These are phyloP conservation scores for Penicillium simplicissimum DNA, from an alignment of 495 filamentous ascomycete species.

Conservation along the genomic window DNA sequence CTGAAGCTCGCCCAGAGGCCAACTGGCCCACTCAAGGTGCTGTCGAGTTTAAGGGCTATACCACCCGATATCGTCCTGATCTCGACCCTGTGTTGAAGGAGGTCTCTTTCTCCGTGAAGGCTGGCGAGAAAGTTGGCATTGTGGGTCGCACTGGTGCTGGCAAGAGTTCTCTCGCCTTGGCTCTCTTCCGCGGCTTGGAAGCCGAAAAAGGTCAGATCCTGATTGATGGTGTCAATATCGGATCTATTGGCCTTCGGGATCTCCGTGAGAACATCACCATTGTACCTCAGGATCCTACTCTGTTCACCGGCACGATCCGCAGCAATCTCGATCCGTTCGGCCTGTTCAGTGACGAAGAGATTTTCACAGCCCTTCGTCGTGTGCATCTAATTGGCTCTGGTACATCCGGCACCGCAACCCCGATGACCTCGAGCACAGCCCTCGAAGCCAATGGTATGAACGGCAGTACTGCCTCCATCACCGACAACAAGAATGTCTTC, in stretches of 20 bases:
- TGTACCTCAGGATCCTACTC: constrained; percentile 95
- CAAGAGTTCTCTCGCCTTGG: constrained; percentile 93
- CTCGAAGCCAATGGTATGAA: constrained; percentile 46
- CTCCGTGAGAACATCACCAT: constrained; percentile 94
- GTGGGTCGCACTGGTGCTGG: constrained; percentile 96
- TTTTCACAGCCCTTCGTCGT: constrained; percentile 83
- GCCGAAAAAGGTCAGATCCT: constrained; percentile 87
- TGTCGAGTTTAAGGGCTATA: constrained; percentile 85
- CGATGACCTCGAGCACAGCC: constrained; percentile 39
- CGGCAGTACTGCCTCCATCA: constrained; percentile 32
- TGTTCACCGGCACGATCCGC: constrained; percentile 94
- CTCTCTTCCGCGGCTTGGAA: constrained; percentile 96
- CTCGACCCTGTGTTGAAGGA: constrained; percentile 82
- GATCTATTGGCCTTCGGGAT: constrained; percentile 84
- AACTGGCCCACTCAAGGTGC: constrained; percentile 86
- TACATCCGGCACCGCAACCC: constrained; percentile 48
- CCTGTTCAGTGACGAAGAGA: constrained; percentile 86
- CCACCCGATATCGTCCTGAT: constrained; percentile 84
- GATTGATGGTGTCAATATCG: constrained; percentile 88
- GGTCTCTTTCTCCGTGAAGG: constrained; percentile 81
- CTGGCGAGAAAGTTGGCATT: constrained; percentile 92
- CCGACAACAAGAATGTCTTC: constrained; percentile 92
- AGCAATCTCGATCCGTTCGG: constrained; percentile 95
- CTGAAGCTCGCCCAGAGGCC: constrained; percentile 70
- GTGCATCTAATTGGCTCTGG: constrained; percentile 81